Base-by-base conservation (phyloP, 2,329 filamentous ascomycete genomes). In the Claviceps quebecensis region DNA sequence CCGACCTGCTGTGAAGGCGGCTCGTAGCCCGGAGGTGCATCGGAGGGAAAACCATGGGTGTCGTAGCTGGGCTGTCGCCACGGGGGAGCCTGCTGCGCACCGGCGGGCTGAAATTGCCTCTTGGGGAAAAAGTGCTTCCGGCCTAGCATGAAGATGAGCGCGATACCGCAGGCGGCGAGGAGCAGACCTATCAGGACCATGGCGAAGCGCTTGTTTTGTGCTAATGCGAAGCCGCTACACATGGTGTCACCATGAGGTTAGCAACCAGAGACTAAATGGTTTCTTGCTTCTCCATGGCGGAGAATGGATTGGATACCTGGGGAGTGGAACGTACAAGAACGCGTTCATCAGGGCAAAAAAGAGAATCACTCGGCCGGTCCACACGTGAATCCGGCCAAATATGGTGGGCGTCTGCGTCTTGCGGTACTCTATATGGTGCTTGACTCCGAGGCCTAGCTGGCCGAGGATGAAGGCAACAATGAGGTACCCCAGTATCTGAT, bases 401-500 rank as follows among this genome's bases (percentile, higher is more conserved):
- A 70, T 69, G 26, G 76, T 77, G 1, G 73, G 63, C 22, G 68
- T 54, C 52, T 73, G 65, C 2, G 74, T 77, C 60, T 69, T 66
- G 58, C 72, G 74, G 61, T 69, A 79, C 39, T 74, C 67, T 46
- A 70, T 66, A 57, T 82, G 79, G 56, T 81, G 76, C 51, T 79
- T 56, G 55, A 76, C 68, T 29, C 80, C 80, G 14, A 83, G 61
- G 1, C 67, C 62, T 53, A 79, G 73, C 57, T 82, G 77, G 5
- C 60, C 65, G 16, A 83, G 61, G 49, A 81, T 63, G 48, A 75
- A 69, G 44, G 71, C 63, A 45, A 78, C 66, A 40, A 80, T 65
- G 16, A 81, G 60, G 52, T 79, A 68, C 8, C 80, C 80, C 52
- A 84, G 65, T 48, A 83, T 68, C 58, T 83, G 79, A 58, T 83